A percentile compares a stretch with the other conserved stretches of the same genome.
Conservation (phyloP, 2,329 filamentous ascomycete genomes). For the Calonectria hongkongensis region DNA sequence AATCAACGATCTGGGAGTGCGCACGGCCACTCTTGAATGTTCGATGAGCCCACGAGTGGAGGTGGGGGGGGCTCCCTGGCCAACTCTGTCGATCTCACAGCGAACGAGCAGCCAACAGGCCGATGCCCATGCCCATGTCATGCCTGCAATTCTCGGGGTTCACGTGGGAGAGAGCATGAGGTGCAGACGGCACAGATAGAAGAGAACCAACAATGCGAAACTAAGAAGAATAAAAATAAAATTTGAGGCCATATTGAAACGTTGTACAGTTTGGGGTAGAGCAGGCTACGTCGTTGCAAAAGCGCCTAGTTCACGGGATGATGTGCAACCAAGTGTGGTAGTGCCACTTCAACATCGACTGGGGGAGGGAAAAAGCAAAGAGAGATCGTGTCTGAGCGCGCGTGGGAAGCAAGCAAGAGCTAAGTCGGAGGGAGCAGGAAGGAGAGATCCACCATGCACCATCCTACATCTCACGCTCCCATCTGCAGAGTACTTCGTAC, state of each 20-base stretch:
- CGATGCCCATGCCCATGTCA: constrained; percentile 42
- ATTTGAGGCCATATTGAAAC: constrained; percentile 21
- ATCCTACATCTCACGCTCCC: neutral
- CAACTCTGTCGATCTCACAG: constrained; percentile 35
- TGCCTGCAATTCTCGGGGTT: constrained; percentile 1
- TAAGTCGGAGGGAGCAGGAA: constrained; percentile 35
- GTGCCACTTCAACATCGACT: constrained; percentile 43
- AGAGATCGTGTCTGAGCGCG: constrained; percentile 53
- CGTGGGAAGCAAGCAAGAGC: constrained; percentile 24
- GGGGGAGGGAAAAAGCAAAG: constrained; percentile 51
- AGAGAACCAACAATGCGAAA: neutral
- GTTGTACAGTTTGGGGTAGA: constrained; percentile 15
- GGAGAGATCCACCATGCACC: constrained; percentile 41
- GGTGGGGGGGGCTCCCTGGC: constrained; percentile 24
- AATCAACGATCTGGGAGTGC: constrained; percentile 28
- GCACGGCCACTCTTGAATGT: constrained; percentile 22
- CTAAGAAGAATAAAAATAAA: neutral
- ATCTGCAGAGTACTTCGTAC: constrained; percentile 1
- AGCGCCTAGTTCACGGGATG: constrained; percentile 12
- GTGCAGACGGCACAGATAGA: neutral
- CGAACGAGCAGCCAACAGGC: constrained; percentile 30
- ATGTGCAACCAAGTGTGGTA: constrained; percentile 44
- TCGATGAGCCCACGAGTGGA: constrained; percentile 28
- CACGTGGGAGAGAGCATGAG: neutral
- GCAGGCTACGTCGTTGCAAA: constrained; percentile 22